These are phyloP conservation scores for Salicornia ramosissima DNA, from an alignment of 148 eudicot genomes.

Conservation along the genomic window DNA sequence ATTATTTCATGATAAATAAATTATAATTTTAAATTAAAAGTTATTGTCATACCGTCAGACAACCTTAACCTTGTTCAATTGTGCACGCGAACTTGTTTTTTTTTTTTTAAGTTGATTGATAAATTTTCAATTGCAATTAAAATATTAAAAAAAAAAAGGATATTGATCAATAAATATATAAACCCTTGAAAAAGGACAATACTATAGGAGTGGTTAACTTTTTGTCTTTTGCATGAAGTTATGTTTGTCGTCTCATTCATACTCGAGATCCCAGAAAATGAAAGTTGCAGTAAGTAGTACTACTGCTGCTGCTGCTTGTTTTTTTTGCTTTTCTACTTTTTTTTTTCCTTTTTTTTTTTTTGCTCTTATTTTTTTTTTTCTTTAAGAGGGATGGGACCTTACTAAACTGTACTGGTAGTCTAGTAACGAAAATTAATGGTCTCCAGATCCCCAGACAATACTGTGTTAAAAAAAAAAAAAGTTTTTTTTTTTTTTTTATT, in stretches of 20 bases:
- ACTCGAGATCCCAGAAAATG: conserved; percentile 30
- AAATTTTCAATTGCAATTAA: too few relatives aligned
- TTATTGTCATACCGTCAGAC: too few relatives aligned
- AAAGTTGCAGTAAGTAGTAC: conserved; percentile 18
- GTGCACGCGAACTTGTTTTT: too few relatives aligned
- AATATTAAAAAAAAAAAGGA: not conserved
- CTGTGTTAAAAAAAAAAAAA: not conserved
- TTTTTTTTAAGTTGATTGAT: too few relatives aligned
- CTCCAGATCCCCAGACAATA: conserved; percentile 32
- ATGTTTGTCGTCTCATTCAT: conserved; percentile 21
- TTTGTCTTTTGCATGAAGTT: not conserved
- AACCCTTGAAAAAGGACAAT: not conserved
- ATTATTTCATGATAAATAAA: too few relatives aligned
- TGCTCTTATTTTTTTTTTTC: not conserved
- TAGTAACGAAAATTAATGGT: conserved; percentile 24
- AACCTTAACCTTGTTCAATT: too few relatives aligned
- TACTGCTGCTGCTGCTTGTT: conserved; percentile 2
- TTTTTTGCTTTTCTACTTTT: not conserved
- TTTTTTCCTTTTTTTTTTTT: not conserved
- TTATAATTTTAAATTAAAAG: too few relatives aligned
- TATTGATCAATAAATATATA: not conserved
- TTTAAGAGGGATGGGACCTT: conserved; percentile 11
- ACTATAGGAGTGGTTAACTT: not conserved
- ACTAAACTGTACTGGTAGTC: conserved; percentile 25
- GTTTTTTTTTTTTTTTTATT: not conserved